phyloP scores from a whole-genome alignment of 768 basidiomycete species.

The Boletus rubescentipes region DNA sequence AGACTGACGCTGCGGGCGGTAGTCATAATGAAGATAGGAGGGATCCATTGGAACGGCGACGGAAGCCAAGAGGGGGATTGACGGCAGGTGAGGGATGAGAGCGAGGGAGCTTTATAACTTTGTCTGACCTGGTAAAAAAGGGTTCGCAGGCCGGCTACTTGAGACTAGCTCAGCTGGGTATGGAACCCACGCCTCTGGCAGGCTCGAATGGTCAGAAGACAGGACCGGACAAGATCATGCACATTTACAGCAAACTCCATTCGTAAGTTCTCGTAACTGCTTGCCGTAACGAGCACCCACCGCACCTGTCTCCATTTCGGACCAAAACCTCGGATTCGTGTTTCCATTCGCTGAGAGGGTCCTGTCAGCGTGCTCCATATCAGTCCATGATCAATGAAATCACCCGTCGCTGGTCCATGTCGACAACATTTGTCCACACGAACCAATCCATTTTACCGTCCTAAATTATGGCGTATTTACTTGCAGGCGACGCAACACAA shows the following conservation, averaged over 20 bases:
- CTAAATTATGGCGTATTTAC: not conserved
- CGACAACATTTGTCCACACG: slow-evolving; percentile 1
- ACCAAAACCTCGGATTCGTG: slow-evolving; percentile 22
- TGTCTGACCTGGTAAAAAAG: slow-evolving; percentile 23
- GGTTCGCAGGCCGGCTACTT: slow-evolving; percentile 22
- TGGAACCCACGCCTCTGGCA: slow-evolving; percentile 33
- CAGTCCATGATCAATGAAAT: slow-evolving; percentile 30
- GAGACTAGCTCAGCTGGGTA: slow-evolving; percentile 28
- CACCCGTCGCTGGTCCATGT: slow-evolving; percentile 12
- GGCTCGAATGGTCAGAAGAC: slow-evolving; percentile 32
- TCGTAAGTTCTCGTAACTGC: slow-evolving; percentile 27
- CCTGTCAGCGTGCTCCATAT: slow-evolving; percentile 14
- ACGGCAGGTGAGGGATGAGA: slow-evolving; percentile 22
- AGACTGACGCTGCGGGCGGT: not conserved
- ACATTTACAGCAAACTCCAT: slow-evolving; percentile 30
- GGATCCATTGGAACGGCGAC: slow-evolving; percentile 13
- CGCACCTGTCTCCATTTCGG: slow-evolving; percentile 26
- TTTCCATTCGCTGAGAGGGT: slow-evolving; percentile 13
- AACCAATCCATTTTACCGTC: not conserved
- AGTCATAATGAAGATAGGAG: not conserved
- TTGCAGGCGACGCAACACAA: slow-evolving; percentile 5
- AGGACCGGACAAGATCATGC: slow-evolving; percentile 25
- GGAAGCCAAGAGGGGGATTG: slow-evolving; percentile 13
- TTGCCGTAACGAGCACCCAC: slow-evolving; percentile 31
- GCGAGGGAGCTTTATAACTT: slow-evolving; percentile 32